Evolutionary conservation across 2,329 filamentous ascomycete genomes (phyloP).

Genomic region (Cladosporium phlei): DNA sequence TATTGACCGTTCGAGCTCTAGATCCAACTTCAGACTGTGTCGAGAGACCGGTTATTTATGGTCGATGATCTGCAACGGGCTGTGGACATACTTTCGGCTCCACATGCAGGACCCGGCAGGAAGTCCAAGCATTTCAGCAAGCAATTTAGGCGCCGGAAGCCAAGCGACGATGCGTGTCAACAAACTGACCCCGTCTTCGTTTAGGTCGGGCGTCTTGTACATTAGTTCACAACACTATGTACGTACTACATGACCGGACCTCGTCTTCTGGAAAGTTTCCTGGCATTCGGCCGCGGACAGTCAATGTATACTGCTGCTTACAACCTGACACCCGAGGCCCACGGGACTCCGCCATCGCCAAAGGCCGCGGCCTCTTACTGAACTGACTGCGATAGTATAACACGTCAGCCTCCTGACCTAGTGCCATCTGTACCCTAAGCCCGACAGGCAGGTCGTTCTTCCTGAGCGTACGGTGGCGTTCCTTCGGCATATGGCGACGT

Average conservation of each 20-base stretch:
- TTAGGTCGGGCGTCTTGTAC: neutral
- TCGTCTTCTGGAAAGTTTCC: neutral
- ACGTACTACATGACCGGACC: neutral
- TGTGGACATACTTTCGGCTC: no score
- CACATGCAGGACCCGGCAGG: neutral
- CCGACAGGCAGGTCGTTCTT: neutral
- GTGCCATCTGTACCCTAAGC: no score
- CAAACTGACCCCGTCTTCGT: neutral
- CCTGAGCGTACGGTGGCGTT: neutral
- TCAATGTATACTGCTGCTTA: neutral
- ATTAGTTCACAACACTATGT: neutral
- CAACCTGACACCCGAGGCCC: neutral
- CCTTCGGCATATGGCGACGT: no score
- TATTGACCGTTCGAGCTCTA: no score
- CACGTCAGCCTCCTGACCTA: no score
- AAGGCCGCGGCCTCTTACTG: neutral
- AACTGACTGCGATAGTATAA: no score
- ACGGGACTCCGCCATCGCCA: neutral
- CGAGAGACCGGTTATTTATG: no score
- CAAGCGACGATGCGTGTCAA: no score
- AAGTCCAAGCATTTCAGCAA: slow-evolving; percentile 7
- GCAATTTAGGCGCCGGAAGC: slow-evolving; percentile 4
- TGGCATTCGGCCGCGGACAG: neutral
- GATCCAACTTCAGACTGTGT: no score
- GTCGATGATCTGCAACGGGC: no score